phyloP scores from a whole-genome alignment of 202 grass and related monocot genomes.

The Carex sylvatica region DNA sequence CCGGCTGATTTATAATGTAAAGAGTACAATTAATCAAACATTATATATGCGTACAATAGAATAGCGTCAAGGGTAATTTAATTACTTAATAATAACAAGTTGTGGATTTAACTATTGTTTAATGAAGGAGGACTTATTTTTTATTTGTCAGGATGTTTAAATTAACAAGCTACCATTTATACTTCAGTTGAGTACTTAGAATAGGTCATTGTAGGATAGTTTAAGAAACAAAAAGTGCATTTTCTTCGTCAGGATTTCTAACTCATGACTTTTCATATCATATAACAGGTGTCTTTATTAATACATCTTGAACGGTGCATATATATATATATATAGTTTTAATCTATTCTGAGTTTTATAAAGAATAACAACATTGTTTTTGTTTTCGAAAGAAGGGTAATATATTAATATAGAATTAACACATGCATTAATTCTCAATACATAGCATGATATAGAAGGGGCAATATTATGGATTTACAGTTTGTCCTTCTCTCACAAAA shows the following conservation, averaged over 20 bases:
- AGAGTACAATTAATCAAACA: background rate
- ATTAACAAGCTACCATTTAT: background rate
- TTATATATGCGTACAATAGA: background rate
- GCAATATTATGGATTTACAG: too few relatives aligned
- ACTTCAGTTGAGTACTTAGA: background rate
- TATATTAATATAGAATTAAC: too few relatives aligned
- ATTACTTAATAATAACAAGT: background rate
- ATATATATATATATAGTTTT: too few relatives aligned
- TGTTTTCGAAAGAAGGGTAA: too few relatives aligned
- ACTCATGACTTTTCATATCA: too few relatives aligned
- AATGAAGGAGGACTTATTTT: background rate
- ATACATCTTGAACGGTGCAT: too few relatives aligned
- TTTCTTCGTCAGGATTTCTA: background rate
- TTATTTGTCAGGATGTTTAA: background rate
- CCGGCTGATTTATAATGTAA: background rate
- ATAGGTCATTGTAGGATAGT: background rate
- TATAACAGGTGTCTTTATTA: too few relatives aligned
- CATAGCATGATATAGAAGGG: too few relatives aligned
- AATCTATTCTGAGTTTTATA: background rate
- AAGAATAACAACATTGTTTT: background rate
- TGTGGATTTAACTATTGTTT: background rate
- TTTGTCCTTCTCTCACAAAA: too few relatives aligned
- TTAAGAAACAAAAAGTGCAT: background rate
- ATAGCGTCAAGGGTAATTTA: background rate
- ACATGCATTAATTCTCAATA: too few relatives aligned